phyloP scores from a whole-genome alignment of 2,329 filamentous ascomycete species.

The Colletotrichum orbiculare region DNA sequence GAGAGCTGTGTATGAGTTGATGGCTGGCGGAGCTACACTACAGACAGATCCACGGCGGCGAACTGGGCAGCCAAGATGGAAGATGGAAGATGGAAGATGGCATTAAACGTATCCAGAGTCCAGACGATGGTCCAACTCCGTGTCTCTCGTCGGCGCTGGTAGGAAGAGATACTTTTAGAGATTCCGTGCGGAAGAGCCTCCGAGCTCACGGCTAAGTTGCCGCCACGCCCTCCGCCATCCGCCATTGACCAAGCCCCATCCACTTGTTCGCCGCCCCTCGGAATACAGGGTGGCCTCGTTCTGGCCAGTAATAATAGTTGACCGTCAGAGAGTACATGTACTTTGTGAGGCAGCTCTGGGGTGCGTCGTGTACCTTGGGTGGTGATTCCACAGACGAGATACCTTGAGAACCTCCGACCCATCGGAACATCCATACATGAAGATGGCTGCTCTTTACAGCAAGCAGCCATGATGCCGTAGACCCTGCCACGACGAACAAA shows the following conservation, averaged over 20 bases:
- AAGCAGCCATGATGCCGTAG: too few relatives aligned
- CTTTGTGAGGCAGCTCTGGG: background rate
- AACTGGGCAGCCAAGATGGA: too few relatives aligned
- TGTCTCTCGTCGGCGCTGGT: background rate
- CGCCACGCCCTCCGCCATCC: conserved; percentile 30
- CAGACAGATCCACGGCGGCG: too few relatives aligned
- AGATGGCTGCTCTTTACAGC: too few relatives aligned
- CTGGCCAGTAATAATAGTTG: background rate
- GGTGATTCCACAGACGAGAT: background rate
- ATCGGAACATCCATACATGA: conserved; percentile 11
- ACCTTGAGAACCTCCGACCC: conserved; percentile 17
- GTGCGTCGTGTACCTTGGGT: background rate
- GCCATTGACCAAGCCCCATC: background rate
- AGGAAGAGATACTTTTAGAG: conserved; percentile 9
- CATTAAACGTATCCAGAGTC: too few relatives aligned
- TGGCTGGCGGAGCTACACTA: too few relatives aligned
- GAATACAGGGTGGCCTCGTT: conserved; percentile 11
- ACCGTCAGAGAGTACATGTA: background rate
- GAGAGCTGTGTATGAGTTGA: too few relatives aligned
- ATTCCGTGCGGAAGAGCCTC: conserved; percentile 15
- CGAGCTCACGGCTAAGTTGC: background rate
- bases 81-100: too few relatives aligned
- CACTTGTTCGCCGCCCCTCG: conserved; percentile 22
- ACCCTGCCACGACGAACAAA: too few relatives aligned
- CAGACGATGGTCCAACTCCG: too few relatives aligned